Evolutionary conservation across 2,329 filamentous ascomycete species (phyloP), one percentile per base, ranked within the genome.

Genomic region (Colletotrichum sp.): DNA sequence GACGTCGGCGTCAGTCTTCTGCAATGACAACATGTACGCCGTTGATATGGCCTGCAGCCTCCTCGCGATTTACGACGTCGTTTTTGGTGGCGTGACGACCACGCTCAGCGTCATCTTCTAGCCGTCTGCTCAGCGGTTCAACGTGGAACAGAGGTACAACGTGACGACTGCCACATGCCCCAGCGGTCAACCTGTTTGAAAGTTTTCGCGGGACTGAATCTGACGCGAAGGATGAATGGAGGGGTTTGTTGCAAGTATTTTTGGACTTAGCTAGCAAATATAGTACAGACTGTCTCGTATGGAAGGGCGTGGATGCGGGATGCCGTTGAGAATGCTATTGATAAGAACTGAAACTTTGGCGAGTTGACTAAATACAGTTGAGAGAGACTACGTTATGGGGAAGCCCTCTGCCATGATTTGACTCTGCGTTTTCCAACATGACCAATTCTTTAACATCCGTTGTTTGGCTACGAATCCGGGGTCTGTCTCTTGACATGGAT

Each of bases 331-430:
- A 52, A 13, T 52, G 43, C 10, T 52, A 3, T 48, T 48, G n/a
- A 13, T 21, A 2, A 48, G 10, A 13, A 48, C 10, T 13, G 43
- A 21, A 43, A 13, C 43, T 12, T n/a, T 48, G 0, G n/a, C 5
- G 18, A 48, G 43, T 48, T 48, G 43, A 12, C 10, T 48, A 6
- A 21, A 12, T n/a, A 48, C 43, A 48, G 32, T 34, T 34, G 34
- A 34, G 43, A 21, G 43, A 48, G 18, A 48, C 18, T 48, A n/a
- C 18, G 12, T 48, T 48, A 48, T 48, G 43, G 39, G 8, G 39
- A 21, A n/a, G n/a, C 10, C 18, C n/a, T 21, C 10, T 16, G 43
- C 6, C 0, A 48, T 48, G 43, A 18, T 0, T 0, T 6, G 0
- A 43, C 39, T 43, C 39, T 48, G 5, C n/a, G 9, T 21, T n/a